These are phyloP conservation scores for Iris macrosiphon DNA, from an alignment of 106 monocot genomes.

Conservation along the genomic window DNA sequence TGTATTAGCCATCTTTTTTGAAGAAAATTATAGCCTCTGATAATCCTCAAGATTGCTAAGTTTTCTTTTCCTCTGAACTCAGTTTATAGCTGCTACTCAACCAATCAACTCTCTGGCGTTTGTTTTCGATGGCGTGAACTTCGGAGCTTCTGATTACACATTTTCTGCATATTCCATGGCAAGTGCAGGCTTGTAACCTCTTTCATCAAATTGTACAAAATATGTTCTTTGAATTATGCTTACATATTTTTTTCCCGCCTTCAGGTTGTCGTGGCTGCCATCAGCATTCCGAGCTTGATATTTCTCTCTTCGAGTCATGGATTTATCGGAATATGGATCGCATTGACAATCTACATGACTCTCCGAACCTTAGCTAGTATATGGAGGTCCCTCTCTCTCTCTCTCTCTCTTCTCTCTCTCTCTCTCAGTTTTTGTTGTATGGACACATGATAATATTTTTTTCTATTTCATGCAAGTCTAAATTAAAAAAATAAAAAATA, in stretches of 20 bases:
- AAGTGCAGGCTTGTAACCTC: not conserved
- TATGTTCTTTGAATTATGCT: not conserved
- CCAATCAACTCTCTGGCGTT: conserved; percentile 57
- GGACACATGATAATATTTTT: no score
- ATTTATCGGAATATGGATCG: conserved; percentile 60
- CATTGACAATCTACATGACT: conserved; percentile 50
- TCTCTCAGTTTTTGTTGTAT: no score
- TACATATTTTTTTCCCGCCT: not conserved
- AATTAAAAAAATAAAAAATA: no score
- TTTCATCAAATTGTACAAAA: not conserved
- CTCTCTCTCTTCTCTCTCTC: no score
- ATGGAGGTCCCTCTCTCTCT: conserved; percentile 38
- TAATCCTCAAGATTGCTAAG: no score
- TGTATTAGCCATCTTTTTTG: no score
- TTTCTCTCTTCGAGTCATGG: conserved; percentile 38
- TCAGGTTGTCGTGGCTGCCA: conserved; percentile 43
- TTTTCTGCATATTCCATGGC: conserved; percentile 64
- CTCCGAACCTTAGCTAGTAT: conserved; percentile 46
- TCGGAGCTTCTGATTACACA: conserved; percentile 65
- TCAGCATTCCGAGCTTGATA: conserved; percentile 40
- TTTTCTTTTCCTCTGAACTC: not conserved
- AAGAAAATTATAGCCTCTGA: no score
- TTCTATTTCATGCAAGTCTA: no score
- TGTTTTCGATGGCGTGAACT: conserved; percentile 67
- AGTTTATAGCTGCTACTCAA: conserved; percentile 67